Percentiles rank a stretch among this genome's conserved stretches.
These are phyloP conservation scores for Pichia californica DNA, from an alignment of 805 yeast species.

Conservation along the genomic window DNA sequence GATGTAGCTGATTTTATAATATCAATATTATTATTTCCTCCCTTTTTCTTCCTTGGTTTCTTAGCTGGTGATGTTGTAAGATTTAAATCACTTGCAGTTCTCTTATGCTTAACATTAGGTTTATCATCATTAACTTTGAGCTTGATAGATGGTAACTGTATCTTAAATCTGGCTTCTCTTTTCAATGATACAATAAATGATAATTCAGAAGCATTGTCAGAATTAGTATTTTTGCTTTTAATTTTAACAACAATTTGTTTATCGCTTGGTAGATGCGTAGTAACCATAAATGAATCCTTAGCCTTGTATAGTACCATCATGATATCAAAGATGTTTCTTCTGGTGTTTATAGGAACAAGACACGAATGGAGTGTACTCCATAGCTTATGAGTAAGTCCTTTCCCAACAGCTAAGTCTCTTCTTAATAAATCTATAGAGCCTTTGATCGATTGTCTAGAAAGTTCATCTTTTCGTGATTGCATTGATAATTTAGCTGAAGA, in stretches of 20 bases:
- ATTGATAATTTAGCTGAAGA: slow-evolving; percentile 33
- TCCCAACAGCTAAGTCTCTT: slow-evolving; percentile 49
- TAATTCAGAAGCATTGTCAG: slow-evolving; percentile 29
- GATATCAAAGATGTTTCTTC: slow-evolving; percentile 57
- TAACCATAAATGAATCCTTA: slow-evolving; percentile 53
- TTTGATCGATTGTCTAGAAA: slow-evolving; percentile 55
- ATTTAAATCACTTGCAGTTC: not conserved
- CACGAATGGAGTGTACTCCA: slow-evolving; percentile 70
- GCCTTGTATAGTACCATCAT: slow-evolving; percentile 62
- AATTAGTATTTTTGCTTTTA: slow-evolving; percentile 18
- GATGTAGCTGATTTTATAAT: not conserved
- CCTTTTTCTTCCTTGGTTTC: not conserved
- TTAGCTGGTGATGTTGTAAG: not conserved
- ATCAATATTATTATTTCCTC: not conserved
- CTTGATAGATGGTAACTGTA: slow-evolving; percentile 37
- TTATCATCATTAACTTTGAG: slow-evolving; percentile 17
- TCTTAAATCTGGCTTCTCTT: slow-evolving; percentile 52
- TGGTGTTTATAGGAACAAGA: slow-evolving; percentile 49
- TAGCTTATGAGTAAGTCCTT: slow-evolving; percentile 49
- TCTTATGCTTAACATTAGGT: not conserved
- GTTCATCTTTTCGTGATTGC: slow-evolving; percentile 52
- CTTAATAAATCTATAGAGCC: slow-evolving; percentile 65
- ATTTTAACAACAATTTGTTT: slow-evolving; percentile 58
- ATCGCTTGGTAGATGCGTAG: slow-evolving; percentile 59
- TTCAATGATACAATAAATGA: slow-evolving; percentile 40